Evolutionary conservation across 257 asterid genomes (phyloP).

Genomic region (Solanum bukasovii): DNA sequence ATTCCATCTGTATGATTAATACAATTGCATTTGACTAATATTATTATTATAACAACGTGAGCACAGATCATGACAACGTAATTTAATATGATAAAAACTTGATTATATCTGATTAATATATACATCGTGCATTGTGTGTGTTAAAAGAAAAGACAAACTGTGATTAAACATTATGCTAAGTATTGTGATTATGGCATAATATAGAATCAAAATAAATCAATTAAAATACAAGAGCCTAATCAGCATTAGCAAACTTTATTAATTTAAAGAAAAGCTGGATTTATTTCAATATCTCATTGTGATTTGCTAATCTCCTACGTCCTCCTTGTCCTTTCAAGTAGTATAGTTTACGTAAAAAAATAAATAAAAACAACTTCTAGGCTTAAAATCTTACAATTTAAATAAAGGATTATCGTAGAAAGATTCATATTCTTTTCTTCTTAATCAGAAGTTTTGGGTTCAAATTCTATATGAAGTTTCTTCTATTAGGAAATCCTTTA

Average conservation of each 20-base stretch:
- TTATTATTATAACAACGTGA: background rate
- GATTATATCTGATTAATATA: background rate
- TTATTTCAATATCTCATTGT: background rate
- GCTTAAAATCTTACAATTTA: no score
- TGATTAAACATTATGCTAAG: background rate
- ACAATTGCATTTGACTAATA: background rate
- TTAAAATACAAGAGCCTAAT: background rate
- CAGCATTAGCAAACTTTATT: background rate
- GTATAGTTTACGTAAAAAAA: background rate
- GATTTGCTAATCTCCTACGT: background rate
- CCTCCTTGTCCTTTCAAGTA: background rate
- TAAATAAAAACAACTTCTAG: background rate
- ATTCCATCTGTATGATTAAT: background rate
- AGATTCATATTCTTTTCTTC: no score
- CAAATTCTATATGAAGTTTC: accelerated
- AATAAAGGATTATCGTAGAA: no score
- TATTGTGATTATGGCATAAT: background rate
- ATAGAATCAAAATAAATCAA: background rate
- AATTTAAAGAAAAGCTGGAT: background rate
- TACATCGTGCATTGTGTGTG: background rate
- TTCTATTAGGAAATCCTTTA: background rate
- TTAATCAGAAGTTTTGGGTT: background rate
- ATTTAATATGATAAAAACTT: background rate
- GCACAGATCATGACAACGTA: background rate
- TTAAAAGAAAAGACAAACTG: background rate